Conservation (phyloP, 2,329 filamentous ascomycete genomes). For the Neophaeococcomyces mojaviensis region DNA sequence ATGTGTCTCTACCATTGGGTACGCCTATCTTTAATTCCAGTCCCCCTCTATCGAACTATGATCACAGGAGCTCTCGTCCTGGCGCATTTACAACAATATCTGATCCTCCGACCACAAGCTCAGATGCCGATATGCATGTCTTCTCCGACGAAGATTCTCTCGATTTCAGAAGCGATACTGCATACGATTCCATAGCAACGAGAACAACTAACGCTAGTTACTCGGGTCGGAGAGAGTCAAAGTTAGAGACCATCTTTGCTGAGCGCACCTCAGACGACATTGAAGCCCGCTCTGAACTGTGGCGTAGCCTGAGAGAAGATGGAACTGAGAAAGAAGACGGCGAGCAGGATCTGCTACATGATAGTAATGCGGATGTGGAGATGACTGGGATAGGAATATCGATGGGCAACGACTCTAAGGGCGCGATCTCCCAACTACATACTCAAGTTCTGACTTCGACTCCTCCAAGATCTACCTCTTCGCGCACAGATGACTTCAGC, state of each 20-base stretch:
- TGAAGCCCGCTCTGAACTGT: conserved; percentile 7
- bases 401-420: not conserved
- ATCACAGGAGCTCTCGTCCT: conserved; percentile 11
- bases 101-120: conserved; percentile 52
- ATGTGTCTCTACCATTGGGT: conserved; percentile 23
- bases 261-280: conserved; percentile 34
- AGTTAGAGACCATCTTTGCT: conserved; percentile 58
- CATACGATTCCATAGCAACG: conserved; percentile 57
- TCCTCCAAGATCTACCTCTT: conserved; percentile 2
- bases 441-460: not conserved
- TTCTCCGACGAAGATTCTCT: conserved; percentile 55
- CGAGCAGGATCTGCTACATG: not conserved
- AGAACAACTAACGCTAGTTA: conserved; percentile 48
- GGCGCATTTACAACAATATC: conserved; percentile 51
- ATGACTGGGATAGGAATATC: conserved; percentile 4
- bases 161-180: conserved; percentile 54
- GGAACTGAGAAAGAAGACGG: conserved; percentile 1
- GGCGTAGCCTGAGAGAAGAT: conserved; percentile 15
- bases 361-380: not conserved
- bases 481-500: conserved; percentile 4
- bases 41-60: conserved; percentile 12
- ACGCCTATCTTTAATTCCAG: conserved; percentile 22
- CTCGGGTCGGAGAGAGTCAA: conserved; percentile 47
- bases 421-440: not conserved
- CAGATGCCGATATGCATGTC: conserved; percentile 52